A percentile compares a stretch with the other conserved stretches of the same genome.
phyloP scores from a whole-genome alignment of 441 rosid genomes.

The Adansonia rubrostipa region DNA sequence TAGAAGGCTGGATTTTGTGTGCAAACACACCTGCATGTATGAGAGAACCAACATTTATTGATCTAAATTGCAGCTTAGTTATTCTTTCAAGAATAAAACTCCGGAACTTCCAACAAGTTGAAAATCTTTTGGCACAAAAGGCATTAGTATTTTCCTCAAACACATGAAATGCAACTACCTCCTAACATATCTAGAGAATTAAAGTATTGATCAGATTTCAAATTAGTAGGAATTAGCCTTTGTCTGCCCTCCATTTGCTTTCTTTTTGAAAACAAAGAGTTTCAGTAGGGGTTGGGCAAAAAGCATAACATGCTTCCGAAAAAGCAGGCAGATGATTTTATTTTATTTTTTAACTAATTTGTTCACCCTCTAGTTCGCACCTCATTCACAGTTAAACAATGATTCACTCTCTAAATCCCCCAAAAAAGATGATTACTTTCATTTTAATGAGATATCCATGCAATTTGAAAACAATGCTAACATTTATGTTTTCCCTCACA shows the following conservation, averaged over 20 bases:
- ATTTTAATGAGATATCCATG: no score
- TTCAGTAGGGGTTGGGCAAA: background rate
- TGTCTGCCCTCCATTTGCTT: background rate
- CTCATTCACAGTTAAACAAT: background rate
- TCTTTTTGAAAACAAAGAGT: background rate
- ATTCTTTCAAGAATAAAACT: background rate
- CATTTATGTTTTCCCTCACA: no score
- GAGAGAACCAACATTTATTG: background rate
- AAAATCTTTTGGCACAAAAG: background rate
- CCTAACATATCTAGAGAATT: background rate
- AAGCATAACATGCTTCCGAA: background rate
- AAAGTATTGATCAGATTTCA: background rate
- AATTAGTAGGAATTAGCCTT: background rate
- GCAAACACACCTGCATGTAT: background rate
- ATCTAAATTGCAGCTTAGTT: background rate
- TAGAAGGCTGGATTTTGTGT: background rate
- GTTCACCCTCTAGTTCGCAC: background rate
- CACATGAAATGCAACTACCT: slow-evolving; percentile 3
- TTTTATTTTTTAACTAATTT: background rate
- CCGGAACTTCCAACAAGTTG: background rate
- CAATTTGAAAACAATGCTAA: no score
- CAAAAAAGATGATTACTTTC: no score
- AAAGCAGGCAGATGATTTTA: background rate
- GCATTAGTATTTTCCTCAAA: background rate
- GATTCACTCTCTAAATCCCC: background rate